Evolutionary conservation across 345 rosid genomes (phyloP), one percentile per base, ranked within the genome.

Genomic region (Noccaea caerulescens): DNA sequence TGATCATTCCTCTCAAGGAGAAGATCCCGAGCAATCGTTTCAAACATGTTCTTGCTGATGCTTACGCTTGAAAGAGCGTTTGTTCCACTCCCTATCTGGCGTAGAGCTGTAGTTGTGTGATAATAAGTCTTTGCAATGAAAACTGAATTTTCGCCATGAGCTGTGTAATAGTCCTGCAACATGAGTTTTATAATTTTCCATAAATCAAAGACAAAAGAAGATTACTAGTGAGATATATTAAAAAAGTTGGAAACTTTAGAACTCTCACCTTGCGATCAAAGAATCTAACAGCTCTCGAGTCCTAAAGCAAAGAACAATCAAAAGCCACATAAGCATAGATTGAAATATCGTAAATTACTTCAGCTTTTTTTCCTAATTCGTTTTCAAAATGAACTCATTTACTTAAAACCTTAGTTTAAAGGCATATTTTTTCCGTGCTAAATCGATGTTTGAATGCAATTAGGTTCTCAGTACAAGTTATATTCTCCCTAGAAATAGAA

Each of bases 101-200:
- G 85, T 80, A 94, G 43, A 37, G 87, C 89, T 66, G 96, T 85
- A 5, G 98, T 91, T 30, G 99, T 94, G 62, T 64, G 96, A 72
- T 91, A 94, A 77, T 91, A 94, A 23, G 96, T 84, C 85, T 89
- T 89, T 2, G 98, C 93, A 77, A 94, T 85, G 62, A 91, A 91
- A 51, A 79, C 77, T n/a, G 99, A 97, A 80, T 85, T 82, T 54
- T 91, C 93, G 32, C 93, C 99, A 80, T 94, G 97, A 38, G 95
- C 88, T 38, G 97, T 91, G 66, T 84, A 94, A 77, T 89, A 94
- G 66, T 91, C 99, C 99, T 94, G 82, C 79, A 79, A 16, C 18
- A 16, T 16, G 18, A 16, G 18, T 16, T 16, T 16, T 16, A 16
- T 16, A 16, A 16, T 16, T 16, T 16, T 16, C 18, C 18, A 16